Conservation (phyloP, 2,329 filamentous ascomycete species). For the Immersiporthe knoxdaviesiana region DNA sequence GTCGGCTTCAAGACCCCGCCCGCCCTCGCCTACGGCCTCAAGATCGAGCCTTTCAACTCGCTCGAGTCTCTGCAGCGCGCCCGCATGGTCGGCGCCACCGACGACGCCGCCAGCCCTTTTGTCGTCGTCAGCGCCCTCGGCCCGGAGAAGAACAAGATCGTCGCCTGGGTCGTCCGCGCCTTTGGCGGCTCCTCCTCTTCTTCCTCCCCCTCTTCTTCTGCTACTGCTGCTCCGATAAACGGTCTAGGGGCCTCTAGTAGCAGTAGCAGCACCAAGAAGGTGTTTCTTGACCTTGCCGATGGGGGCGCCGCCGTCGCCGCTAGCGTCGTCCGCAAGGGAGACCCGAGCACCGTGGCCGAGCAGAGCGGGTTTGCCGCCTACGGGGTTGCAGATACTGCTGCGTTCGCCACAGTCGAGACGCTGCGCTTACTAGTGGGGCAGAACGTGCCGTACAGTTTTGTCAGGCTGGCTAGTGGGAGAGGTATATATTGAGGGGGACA, state of each 20-base stretch:
- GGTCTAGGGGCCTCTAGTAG: conserved; percentile 27
- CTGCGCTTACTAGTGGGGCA: conserved; percentile 78
- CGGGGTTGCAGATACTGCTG: conserved; percentile 76
- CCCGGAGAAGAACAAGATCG: conserved; percentile 76
- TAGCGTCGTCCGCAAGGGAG: conserved; percentile 60
- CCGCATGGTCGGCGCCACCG: conserved; percentile 47
- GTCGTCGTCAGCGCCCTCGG: conserved; percentile 80
- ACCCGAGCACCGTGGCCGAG: conserved; percentile 71
- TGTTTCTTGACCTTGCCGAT: conserved; percentile 80
- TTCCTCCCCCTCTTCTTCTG: no score
- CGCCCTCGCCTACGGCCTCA: conserved; percentile 66
- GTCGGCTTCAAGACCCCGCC: conserved; percentile 74
- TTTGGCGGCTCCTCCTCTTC: conserved; percentile 56
- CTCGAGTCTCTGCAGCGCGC: conserved; percentile 65
- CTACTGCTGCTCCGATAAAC: no score
- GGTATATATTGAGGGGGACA: conserved; percentile 47
- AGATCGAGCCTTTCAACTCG: conserved; percentile 78
- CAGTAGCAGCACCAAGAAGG: conserved; percentile 56
- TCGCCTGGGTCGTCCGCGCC: conserved; percentile 76
- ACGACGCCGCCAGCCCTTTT: conserved; percentile 66
- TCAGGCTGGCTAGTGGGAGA: conserved; percentile 67
- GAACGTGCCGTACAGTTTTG: conserved; percentile 87
- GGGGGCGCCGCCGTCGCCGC: conserved; percentile 57
- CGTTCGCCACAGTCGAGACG: conserved; percentile 84
- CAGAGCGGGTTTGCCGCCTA: conserved; percentile 80